phyloP scores from a whole-genome alignment of 208 protist species.

The Crithidia sp. region DNA sequence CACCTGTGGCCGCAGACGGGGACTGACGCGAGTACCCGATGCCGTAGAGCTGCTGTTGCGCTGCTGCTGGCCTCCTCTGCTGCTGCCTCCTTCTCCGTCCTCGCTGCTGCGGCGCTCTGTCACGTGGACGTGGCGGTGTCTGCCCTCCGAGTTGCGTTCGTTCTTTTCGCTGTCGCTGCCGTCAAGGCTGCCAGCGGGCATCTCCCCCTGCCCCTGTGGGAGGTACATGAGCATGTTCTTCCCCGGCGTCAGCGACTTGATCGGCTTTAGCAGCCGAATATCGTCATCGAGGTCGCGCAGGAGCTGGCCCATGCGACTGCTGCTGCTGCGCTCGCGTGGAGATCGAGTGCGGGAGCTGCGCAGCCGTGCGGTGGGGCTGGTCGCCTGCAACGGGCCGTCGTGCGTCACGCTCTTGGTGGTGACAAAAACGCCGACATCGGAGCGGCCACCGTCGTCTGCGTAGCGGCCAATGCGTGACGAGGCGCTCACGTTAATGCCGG shows the following conservation, averaged over 20 bases:
- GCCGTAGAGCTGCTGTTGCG: slow-evolving; percentile 8
- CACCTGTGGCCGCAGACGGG: background rate
- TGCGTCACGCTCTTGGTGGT: background rate
- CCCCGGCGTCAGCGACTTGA: slow-evolving; percentile 66
- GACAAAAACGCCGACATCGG: slow-evolving; percentile 11
- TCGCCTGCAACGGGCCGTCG: background rate
- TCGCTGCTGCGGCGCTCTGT: background rate
- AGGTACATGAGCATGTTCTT: slow-evolving; percentile 81
- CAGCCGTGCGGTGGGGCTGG: background rate
- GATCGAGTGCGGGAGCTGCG: slow-evolving; percentile 1
- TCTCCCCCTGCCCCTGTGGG: slow-evolving; percentile 35
- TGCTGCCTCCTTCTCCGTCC: background rate
- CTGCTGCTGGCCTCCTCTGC: background rate
- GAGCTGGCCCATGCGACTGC: slow-evolving; percentile 69
- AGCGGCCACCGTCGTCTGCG: slow-evolving; percentile 6
- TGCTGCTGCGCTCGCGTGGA: slow-evolving; percentile 29
- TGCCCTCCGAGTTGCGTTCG: background rate
- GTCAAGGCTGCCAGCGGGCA: slow-evolving; percentile 5
- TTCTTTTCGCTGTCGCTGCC: background rate
- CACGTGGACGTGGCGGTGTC: background rate
- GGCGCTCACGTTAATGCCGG: slow-evolving; percentile 17
- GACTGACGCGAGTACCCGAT: background rate
- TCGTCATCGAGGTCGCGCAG: slow-evolving; percentile 86
- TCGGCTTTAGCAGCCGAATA: slow-evolving; percentile 75
- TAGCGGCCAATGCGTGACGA: background rate